phyloP scores from a whole-genome alignment of 2,329 filamentous ascomycete species.

The Aspergillus intermedius region DNA sequence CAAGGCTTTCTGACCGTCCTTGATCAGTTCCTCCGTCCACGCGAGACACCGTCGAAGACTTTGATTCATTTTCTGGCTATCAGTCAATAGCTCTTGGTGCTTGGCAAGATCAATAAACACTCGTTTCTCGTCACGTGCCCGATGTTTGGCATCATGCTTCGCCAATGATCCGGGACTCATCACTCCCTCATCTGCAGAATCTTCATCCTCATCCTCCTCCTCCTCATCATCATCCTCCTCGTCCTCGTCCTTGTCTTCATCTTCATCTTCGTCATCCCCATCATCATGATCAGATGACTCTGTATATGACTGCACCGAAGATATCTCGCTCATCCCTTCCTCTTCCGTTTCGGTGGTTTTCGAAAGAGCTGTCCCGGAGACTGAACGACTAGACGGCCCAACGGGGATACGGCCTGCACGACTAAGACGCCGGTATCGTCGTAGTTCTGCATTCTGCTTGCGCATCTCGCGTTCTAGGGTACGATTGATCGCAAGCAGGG shows the following conservation, averaged over 20 bases:
- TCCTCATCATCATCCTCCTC: constrained; percentile 20
- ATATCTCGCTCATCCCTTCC: constrained; percentile 23
- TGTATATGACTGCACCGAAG: constrained; percentile 23
- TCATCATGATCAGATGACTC: constrained; percentile 33
- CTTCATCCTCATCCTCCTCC: constrained; percentile 28
- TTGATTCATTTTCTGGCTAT: constrained; percentile 93
- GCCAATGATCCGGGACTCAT: constrained; percentile 28
- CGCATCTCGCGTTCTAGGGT: constrained; percentile 85
- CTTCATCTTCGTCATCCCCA: constrained; percentile 19
- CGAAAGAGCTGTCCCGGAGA: constrained; percentile 38
- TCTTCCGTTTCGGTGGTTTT: constrained; percentile 43
- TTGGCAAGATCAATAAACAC: constrained; percentile 79
- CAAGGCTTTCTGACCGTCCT: constrained; percentile 78
- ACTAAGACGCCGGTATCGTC: constrained; percentile 78
- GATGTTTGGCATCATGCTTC: constrained; percentile 45
- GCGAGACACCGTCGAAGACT: constrained; percentile 82
- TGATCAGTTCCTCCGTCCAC: constrained; percentile 86
- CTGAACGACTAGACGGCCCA: constrained; percentile 41
- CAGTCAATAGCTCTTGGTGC: constrained; percentile 79
- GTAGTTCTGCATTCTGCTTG: constrained; percentile 82
- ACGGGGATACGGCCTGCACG: constrained; percentile 69
- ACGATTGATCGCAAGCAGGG: constrained; percentile 87
- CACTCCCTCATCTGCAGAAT: constrained; percentile 32
- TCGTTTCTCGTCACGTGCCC: constrained; percentile 71
- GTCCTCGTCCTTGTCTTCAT: constrained; percentile 32